A percentile compares a stretch with the other conserved stretches of the same genome.
These are phyloP conservation scores for Scenedesmus sp. DNA, from an alignment of 163 green algal genomes.

Conservation along the genomic window DNA sequence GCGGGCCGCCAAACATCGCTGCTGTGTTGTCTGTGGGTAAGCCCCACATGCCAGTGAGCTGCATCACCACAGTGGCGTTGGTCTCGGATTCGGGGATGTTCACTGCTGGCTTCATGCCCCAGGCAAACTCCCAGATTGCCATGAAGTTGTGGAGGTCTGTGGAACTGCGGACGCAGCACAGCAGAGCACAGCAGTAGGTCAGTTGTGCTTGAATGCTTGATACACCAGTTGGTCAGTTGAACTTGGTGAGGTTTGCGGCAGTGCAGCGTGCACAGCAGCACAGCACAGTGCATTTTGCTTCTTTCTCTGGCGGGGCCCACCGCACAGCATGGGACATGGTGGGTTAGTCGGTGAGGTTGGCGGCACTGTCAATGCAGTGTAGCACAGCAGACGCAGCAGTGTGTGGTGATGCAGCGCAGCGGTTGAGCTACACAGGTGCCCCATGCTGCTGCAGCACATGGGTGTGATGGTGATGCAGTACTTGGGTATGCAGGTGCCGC, in stretches of 20 bases:
- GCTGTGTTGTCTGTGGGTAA: constrained; percentile 8
- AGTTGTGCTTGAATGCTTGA: not conserved
- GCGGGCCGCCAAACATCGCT: not conserved
- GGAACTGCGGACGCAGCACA: not conserved
- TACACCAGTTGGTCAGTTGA: not conserved
- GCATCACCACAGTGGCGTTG: not conserved
- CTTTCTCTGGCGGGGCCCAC: no score
- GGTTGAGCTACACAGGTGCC: no score
- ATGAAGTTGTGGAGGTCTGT: constrained; percentile 21
- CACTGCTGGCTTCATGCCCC: not conserved
- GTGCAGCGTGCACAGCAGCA: no score
- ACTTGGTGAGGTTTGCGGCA: no score
- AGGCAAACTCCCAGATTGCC: constrained; percentile 19
- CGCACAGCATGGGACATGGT: no score
- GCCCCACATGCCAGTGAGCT: constrained; percentile 6
- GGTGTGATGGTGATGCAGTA: no score
- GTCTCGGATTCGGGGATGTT: constrained; percentile 5
- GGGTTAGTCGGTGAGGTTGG: no score
- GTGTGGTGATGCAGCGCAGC: not conserved
- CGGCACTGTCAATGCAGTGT: no score
- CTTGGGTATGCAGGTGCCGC: no score
- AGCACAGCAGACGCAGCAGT: no score
- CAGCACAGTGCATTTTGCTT: no score
- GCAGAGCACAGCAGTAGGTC: not conserved
- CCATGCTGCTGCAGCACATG: not conserved